Evolutionary conservation across 495 filamentous ascomycete genomes (phyloP).

Genomic region (Oleoguttula mirabilis): DNA sequence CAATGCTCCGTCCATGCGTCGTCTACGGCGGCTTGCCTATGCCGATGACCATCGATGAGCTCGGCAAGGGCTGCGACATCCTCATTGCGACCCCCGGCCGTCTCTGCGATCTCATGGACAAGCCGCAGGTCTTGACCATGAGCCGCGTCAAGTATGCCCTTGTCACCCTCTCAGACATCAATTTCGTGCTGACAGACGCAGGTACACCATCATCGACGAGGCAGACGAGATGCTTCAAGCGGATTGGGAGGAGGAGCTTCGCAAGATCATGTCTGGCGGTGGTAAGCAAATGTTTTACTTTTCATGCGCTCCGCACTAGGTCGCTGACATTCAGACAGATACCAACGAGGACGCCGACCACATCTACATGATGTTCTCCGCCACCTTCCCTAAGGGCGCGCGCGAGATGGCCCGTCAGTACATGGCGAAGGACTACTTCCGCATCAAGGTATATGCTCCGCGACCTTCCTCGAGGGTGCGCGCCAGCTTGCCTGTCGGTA

Average conservation of each 20-base stretch:
- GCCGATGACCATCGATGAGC: conserved; percentile 51
- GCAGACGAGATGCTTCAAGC: conserved; percentile 77
- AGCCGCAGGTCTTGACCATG: conserved; percentile 54
- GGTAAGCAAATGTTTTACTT: conserved; percentile 41
- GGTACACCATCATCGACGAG: conserved; percentile 82
- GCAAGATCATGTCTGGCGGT: conserved; percentile 60
- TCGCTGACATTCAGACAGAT: too few relatives aligned
- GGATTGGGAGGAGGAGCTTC: conserved; percentile 63
- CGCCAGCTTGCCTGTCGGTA: too few relatives aligned
- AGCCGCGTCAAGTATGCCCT: conserved; percentile 53
- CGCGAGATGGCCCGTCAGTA: conserved; percentile 65
- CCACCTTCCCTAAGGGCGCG: conserved; percentile 71
- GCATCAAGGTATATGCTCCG: too few relatives aligned
- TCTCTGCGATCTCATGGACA: conserved; percentile 66
- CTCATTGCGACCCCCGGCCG: conserved; percentile 82
- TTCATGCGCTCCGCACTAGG: too few relatives aligned
- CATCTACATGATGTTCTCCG: conserved; percentile 86
- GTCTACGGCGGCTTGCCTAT: conserved; percentile 73
- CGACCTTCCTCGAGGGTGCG: too few relatives aligned
- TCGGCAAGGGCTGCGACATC: conserved; percentile 77
- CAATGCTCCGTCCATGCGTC: conserved; percentile 87
- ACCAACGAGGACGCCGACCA: conserved; percentile 69
- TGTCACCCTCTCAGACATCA: background rate
- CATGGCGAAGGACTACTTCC: conserved; percentile 58
- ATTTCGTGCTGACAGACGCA: conserved; percentile 23